phyloP scores from a whole-genome alignment of 257 asterid species.

The Fraxinus excelsior region DNA sequence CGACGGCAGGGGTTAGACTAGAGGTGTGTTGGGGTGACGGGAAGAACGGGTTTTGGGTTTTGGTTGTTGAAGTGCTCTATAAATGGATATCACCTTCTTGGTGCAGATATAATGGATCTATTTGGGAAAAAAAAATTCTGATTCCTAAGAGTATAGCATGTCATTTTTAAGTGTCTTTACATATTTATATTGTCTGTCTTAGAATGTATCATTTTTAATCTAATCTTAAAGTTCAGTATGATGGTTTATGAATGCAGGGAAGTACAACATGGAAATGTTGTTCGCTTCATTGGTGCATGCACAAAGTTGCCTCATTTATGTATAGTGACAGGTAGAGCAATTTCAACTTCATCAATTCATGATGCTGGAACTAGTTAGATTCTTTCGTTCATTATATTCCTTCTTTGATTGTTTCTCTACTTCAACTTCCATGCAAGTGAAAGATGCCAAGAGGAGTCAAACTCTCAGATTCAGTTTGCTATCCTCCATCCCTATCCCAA shows the following conservation, averaged over 20 bases:
- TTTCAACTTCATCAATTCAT: slow-evolving; percentile 24
- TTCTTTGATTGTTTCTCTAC: neutral
- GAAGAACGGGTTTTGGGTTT: too few relatives aligned
- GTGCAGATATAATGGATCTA: neutral
- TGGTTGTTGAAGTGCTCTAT: neutral
- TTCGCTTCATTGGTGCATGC: slow-evolving; percentile 87
- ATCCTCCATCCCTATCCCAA: neutral
- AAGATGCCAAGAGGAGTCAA: neutral
- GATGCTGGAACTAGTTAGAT: slow-evolving; percentile 18
- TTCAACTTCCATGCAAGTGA: neutral
- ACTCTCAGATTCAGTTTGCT: neutral
- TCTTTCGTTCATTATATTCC: slow-evolving; percentile 16
- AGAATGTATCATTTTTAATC: neutral
- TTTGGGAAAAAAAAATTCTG: neutral
- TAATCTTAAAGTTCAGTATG: slow-evolving; percentile 4
- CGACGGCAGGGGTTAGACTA: too few relatives aligned
- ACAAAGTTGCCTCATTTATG: slow-evolving; percentile 72
- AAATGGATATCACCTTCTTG: neutral
- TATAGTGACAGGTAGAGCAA: slow-evolving; percentile 78
- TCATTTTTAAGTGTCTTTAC: neutral
- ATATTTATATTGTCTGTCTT: neutral
- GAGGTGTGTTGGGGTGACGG: too few relatives aligned
- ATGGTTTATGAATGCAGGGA: slow-evolving; percentile 56
- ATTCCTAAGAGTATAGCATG: neutral
- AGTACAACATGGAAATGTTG: slow-evolving; percentile 78